Base-by-base conservation (phyloP, 768 basidiomycete genomes). In the Crucibulum laeve region DNA sequence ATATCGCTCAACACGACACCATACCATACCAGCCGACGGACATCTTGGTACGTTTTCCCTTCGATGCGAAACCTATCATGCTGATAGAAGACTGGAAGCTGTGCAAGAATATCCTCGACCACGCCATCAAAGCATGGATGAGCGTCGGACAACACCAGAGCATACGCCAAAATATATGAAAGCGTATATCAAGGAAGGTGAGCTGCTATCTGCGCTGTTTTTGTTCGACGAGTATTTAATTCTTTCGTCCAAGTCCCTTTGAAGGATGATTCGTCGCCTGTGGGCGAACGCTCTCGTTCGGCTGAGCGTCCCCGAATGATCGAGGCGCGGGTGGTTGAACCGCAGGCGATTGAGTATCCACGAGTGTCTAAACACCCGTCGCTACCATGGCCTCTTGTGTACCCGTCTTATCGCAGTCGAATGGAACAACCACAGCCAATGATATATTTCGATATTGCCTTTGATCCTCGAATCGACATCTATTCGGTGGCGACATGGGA, bases 381-480 rank as follows among this genome's bases (percentile, higher is more conserved):
- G n/a, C n/a, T n/a, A n/a, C n/a, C n/a, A n/a, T n/a, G n/a, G n/a
- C n/a, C n/a, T n/a, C n/a, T n/a, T n/a, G n/a, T n/a, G n/a, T n/a
- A n/a, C n/a, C n/a, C n/a, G n/a, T n/a, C n/a, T n/a, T n/a, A n/a
- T n/a, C n/a, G n/a, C n/a, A n/a, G n/a, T n/a, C n/a, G n/a, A n/a
- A n/a, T n/a, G n/a, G n/a, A n/a, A n/a, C n/a, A n/a, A n/a, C n/a
- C n/a, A n/a, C n/a, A n/a, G 32, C 72, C 64, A 5, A 51, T 63
- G 17, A 45, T 79, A 11, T 70, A 67, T 46, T 81, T 79, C 55
- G 80, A 81, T 44, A 56, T 70, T 45, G 73, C 68, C 3, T 76
- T 77, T 49, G 50, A 73, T 56, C 60, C 76, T 53, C 19, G 55
- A 44, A 28, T 58, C 52, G 28, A 46, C 21, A 42, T 52, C 43